Base-by-base conservation (phyloP, 306 rosid species). In the Styphnolobium japonicum region DNA sequence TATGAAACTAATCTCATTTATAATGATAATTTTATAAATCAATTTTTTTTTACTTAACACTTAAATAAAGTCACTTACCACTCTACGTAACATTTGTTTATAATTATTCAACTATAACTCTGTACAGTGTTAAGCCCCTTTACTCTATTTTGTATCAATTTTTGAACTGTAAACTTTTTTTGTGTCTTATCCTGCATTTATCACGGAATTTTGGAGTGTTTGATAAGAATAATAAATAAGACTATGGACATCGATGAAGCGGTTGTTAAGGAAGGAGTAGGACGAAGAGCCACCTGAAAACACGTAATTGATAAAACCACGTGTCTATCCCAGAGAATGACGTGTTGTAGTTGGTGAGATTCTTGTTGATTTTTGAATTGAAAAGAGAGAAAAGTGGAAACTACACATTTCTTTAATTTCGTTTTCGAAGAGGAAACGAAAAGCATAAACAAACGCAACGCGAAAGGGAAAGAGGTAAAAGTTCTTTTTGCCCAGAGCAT, bases 301-400 rank as follows among this genome's bases (percentile, higher is more conserved):
- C 81, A 67, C 85, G 76, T 45, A 74, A 74, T 55, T 27, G 22
- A 53, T 22, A 6, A 6, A 6, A 25, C 71, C 80, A 66, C 80
- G 81, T 81, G 81, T 81, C 85, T 15, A 1, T 67, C 56, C 15
- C 14, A 75, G 56, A 34, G 34, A 55, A 58, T 27, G 52, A 55
- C 75, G 53, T 73, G 80, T 45, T 65, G 52, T 2, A 53, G 51
- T 81, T 81, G 84, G 53, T 73, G 63, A 36, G 80, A 80, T 73
- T 81, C 62, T 55, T 68, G 21, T n/a, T 78, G 11, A 7, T 43
- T 80, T 62, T 51, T 74, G 4, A 43, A 25, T 71, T 49, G 37
- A 62, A 40, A 36, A 48, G 56, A 15, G 63, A 29, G 21, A 73
- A 73, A 64, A 29, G 75, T 31, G 49, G 49, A 51, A 33, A 11